Evolutionary conservation across 2,329 filamentous ascomycete genomes (phyloP), one percentile per base, ranked within the genome.

Genomic region (Penicillium sp.): DNA sequence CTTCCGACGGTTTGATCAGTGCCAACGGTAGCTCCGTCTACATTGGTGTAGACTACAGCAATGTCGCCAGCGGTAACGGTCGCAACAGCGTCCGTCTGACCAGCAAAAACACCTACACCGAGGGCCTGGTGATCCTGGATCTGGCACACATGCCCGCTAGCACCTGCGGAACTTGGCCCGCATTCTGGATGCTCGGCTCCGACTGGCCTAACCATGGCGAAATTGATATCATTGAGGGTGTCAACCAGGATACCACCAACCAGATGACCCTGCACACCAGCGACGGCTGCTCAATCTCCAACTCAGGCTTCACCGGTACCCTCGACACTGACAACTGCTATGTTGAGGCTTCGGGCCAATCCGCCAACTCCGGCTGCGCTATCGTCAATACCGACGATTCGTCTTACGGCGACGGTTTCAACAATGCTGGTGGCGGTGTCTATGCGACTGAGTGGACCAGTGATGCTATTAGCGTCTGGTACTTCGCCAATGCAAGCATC

Each of bases 141-240:
- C 82, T 91, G 51, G 79, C 80, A 19, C 89, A 92, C 64, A 91
- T 92, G 87, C 88, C 90, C 3, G 81, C 80, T 21, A 85, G 86
- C 2, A 78, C 84, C 50, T 92, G 90, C 63, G 90, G 89, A 22
- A 81, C 85, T 22, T 91, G 89, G 89, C 89, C 89, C 53, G 86
- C 88, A 14, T 73, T 90, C 71, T 84, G 82, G 82, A 79, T 78
- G 47, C 71, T 90, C 33, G 89, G 89, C 16, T 78, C 81, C n/a
- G 74, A 82, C 68, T 93, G 90, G 90, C 90, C 90, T 1, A 71
- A 71, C 43, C 78, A 79, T 8, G 90, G 90, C 47, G 90, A 93
- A 75, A 90, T 93, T 66, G 90, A 93, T 71, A 89, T 93, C 66
- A 85, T 93, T 65, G 90, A 93, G 76, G 89, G 89, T 37, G 87